A percentile compares a stretch with the other conserved stretches of the same genome.
phyloP scores from a whole-genome alignment of 2,329 filamentous ascomycete genomes.

The Aciculosporium take region DNA sequence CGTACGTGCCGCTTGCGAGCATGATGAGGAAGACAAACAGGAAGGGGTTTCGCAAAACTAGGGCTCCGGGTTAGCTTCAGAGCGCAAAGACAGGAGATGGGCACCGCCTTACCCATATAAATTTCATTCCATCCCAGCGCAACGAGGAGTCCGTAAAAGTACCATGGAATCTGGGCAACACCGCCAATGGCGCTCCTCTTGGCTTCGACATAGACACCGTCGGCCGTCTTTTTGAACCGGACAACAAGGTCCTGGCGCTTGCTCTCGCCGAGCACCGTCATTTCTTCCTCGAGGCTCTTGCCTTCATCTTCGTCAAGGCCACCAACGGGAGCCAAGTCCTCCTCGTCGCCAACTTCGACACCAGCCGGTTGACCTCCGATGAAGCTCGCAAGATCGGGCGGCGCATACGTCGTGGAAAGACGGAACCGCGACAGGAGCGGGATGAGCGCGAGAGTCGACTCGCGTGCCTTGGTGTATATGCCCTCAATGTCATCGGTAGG shows the following conservation, averaged over 20 bases:
- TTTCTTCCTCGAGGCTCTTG: slow-evolving; percentile 90
- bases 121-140: slow-evolving; percentile 99
- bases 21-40: slow-evolving; percentile 84
- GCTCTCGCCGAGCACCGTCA: slow-evolving; percentile 79
- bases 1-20: slow-evolving; percentile 60
- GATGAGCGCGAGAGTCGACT: slow-evolving; percentile 82
- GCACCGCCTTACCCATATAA: slow-evolving; percentile 55
- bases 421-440: slow-evolving; percentile 78
- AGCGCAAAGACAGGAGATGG: background rate
- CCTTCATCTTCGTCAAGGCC: slow-evolving; percentile 90
- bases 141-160: slow-evolving; percentile 82
- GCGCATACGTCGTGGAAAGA: slow-evolving; percentile 55
- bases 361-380: slow-evolving; percentile 64
- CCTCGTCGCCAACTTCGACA: slow-evolving; percentile 71
- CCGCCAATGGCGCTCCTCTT: slow-evolving; percentile 94
- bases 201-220: slow-evolving; percentile 94
- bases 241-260: slow-evolving; percentile 86
- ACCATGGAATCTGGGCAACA: slow-evolving; percentile 82
- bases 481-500: slow-evolving; percentile 96
- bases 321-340: slow-evolving; percentile 77
- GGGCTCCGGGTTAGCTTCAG: no score
- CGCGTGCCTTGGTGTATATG: slow-evolving; percentile 78
- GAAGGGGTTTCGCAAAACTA: slow-evolving; percentile 83
- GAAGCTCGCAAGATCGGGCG: slow-evolving; percentile 74
- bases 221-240: slow-evolving; percentile 95